Conservation (phyloP, 208 protist species). For the Strigomonas culicis region DNA sequence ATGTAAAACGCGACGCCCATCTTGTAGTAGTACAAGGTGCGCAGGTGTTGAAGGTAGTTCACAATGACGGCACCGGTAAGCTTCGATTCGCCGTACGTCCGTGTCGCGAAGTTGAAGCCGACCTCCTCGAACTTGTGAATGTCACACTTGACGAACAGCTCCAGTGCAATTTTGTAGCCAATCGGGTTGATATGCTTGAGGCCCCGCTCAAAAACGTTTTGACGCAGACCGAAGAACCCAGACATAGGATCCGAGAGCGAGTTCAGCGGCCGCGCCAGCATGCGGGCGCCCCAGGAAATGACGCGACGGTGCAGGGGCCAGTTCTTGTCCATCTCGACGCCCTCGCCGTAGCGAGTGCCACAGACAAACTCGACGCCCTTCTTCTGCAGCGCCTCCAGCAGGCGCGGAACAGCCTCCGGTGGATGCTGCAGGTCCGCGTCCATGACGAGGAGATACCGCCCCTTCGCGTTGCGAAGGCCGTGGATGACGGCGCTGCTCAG, state of each 20-base stretch:
- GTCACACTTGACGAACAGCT: conserved; percentile 88
- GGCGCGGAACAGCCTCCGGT: conserved; percentile 69
- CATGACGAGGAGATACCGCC: conserved; percentile 82
- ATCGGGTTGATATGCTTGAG: conserved; percentile 63
- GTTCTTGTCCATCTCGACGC: conserved; percentile 72
- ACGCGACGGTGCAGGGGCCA: conserved; percentile 87
- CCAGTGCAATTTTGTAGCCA: conserved; percentile 93
- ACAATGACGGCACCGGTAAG: conserved; percentile 88
- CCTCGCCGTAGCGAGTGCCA: conserved; percentile 81
- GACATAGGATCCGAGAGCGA: conserved; percentile 92
- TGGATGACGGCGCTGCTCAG: conserved; percentile 88
- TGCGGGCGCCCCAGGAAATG: conserved; percentile 81
- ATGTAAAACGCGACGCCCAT: conserved; percentile 42
- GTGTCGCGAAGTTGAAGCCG: conserved; percentile 78
- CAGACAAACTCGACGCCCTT: conserved; percentile 80
- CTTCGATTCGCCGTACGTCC: conserved; percentile 81
- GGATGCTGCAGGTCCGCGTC: conserved; percentile 93
- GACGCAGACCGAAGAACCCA: conserved; percentile 88
- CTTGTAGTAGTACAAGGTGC: conserved; percentile 66
- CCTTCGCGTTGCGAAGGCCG: conserved; percentile 55
- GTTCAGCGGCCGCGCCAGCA: conserved; percentile 84
- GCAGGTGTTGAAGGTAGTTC: conserved; percentile 80
- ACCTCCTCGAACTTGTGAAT: conserved; percentile 71
- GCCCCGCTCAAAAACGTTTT: conserved; percentile 49
- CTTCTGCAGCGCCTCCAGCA: conserved; percentile 60